Percentiles rank a stretch among this genome's conserved stretches.
Conservation (phyloP, 805 yeast species). For the Candida oleophila region DNA sequence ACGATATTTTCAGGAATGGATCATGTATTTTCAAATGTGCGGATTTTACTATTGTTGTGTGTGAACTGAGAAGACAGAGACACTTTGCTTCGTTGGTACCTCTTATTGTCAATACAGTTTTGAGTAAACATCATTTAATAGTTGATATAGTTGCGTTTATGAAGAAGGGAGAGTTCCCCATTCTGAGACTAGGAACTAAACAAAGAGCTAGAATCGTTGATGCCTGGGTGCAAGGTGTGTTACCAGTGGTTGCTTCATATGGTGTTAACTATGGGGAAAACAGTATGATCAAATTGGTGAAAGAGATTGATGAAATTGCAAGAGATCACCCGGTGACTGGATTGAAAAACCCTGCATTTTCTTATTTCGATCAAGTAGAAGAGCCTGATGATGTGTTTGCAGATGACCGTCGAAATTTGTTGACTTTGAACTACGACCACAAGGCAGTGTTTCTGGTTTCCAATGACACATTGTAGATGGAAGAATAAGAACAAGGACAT, state of each 20-base stretch:
- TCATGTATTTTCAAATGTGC: constrained; percentile 79
- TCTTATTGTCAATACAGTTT: constrained; percentile 71
- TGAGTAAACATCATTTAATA: constrained; percentile 78
- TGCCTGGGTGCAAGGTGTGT: constrained; percentile 48
- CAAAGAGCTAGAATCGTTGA: constrained; percentile 72
- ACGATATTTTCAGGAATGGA: constrained; percentile 55
- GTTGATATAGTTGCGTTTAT: constrained; percentile 84
- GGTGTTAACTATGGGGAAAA: constrained; percentile 68
- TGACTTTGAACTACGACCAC: constrained; percentile 23
- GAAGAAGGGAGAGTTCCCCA: constrained; percentile 59
- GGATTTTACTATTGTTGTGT: constrained; percentile 71
- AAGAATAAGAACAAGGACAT: not conserved
- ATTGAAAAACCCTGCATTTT: constrained; percentile 40
- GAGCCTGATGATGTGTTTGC: constrained; percentile 30
- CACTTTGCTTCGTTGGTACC: constrained; percentile 77
- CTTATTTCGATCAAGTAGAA: constrained; percentile 32
- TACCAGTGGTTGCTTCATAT: constrained; percentile 41
- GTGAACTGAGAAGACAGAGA: constrained; percentile 55
- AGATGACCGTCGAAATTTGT: constrained; percentile 23
- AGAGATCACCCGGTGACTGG: constrained; percentile 40
- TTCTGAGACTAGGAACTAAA: constrained; percentile 69
- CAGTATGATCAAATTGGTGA: constrained; percentile 55
- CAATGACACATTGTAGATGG: not conserved
- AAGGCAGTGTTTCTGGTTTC: constrained; percentile 8
- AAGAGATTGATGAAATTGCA: constrained; percentile 49